These are phyloP conservation scores for Mycena amicta DNA, from an alignment of 768 basidiomycete genomes.

Conservation along the genomic window DNA sequence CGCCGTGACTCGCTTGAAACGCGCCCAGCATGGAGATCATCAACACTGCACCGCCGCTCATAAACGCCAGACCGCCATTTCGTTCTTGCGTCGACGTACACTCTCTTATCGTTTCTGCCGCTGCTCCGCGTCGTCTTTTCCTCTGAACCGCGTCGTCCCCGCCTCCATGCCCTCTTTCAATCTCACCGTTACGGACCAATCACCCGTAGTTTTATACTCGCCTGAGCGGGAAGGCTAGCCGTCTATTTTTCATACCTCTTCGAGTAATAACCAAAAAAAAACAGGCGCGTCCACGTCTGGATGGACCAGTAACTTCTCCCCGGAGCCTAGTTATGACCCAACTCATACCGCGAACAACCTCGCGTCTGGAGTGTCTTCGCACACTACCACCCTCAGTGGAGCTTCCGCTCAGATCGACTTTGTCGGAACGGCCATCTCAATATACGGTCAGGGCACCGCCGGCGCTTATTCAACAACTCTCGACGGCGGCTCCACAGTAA, in stretches of 20 bases:
- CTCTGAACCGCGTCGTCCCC: background rate
- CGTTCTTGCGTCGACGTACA: background rate
- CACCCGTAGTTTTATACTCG: conserved; percentile 3
- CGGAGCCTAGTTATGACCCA: conserved; percentile 17
- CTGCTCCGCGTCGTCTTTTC: background rate
- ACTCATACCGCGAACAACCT: conserved; percentile 17
- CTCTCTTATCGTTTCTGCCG: background rate
- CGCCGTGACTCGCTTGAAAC: conserved; percentile 1
- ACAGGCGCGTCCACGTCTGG: background rate
- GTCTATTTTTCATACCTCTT: too few species aligned
- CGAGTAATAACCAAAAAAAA: too few species aligned
- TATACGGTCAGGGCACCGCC: conserved; percentile 19
- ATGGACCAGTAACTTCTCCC: conserved; percentile 21
- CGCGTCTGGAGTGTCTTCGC: conserved; percentile 15
- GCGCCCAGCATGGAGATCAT: too few species aligned
- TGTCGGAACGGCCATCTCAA: conserved; percentile 17
- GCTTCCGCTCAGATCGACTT: conserved; percentile 20
- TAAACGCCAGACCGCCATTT: too few species aligned
- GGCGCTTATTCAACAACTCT: conserved; percentile 21
- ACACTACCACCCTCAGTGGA: conserved; percentile 17
- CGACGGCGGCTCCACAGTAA: conserved; percentile 6
- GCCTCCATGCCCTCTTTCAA: conserved; percentile 7
- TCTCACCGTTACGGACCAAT: conserved; percentile 22
- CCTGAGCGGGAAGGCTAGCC: conserved; percentile 25
- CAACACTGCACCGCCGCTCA: too few species aligned